A percentile compares a stretch with the other conserved stretches of the same genome.
These are phyloP conservation scores for Tagetes patula DNA, from an alignment of 129 eudicot species.

Conservation along the genomic window DNA sequence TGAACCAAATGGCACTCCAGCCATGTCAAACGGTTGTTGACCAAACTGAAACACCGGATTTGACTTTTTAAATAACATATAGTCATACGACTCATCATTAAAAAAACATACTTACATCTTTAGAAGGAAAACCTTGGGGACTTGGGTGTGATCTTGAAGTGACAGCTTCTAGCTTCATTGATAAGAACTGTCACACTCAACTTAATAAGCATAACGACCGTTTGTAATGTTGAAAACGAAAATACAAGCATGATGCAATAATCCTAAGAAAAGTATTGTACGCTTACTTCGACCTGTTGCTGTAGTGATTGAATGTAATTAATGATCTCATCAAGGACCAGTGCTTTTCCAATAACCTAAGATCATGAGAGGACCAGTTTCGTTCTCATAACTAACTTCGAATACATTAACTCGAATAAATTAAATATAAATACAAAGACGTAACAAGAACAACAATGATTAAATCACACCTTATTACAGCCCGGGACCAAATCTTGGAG, in stretches of 20 bases:
- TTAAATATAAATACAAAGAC: too few relatives aligned
- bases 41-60: conserved; percentile 59
- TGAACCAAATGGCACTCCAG: conserved; percentile 59
- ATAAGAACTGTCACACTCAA: conserved; percentile 60
- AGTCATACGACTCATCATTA: neutral
- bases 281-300: conserved; percentile 87
- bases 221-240: neutral
- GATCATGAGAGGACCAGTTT: conserved; percentile 12
- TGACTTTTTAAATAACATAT: neutral
- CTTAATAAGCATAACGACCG: conserved; percentile 2
- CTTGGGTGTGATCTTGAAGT: conserved; percentile 63
- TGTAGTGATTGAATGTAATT: conserved; percentile 95
- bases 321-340: conserved; percentile 96
- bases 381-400: neutral
- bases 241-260: neutral
- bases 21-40: conserved; percentile 73
- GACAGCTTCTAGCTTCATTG: conserved; percentile 99
- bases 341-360: conserved; percentile 94
- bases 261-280: neutral
- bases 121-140: conserved; percentile 75
- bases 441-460: neutral
- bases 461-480: conserved; percentile 67
- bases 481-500: conserved; percentile 98
- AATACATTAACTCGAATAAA: too few relatives aligned
- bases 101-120: conserved; percentile 69